phyloP scores from a whole-genome alignment of 352 stramenopile species.

The Phytophthora pluvialis region DNA sequence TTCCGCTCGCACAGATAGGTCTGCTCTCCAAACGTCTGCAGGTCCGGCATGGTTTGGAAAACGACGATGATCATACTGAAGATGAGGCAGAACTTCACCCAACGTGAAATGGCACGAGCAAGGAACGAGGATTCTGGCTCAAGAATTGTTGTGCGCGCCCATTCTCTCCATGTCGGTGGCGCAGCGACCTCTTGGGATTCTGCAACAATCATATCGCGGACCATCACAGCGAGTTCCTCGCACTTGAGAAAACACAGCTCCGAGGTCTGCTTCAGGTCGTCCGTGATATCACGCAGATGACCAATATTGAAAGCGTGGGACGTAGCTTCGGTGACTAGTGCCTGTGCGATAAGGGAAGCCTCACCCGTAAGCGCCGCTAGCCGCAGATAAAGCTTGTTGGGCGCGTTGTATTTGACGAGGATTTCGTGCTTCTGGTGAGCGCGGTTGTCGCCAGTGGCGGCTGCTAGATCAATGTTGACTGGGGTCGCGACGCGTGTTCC shows the following conservation, averaged over 20 bases:
- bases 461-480: conserved; percentile 35
- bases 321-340: conserved; percentile 50
- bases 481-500: conserved; percentile 27
- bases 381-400: conserved; percentile 69
- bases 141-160: conserved; percentile 45
- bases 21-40: conserved; percentile 72
- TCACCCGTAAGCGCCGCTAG: conserved; percentile 70
- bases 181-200: conserved; percentile 47
- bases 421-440: conserved; percentile 75
- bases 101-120: conserved; percentile 51
- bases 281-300: conserved; percentile 54
- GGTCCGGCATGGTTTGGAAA: conserved; percentile 80
- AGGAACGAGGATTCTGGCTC: conserved; percentile 54
- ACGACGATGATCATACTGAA: conserved; percentile 81
- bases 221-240: conserved; percentile 60
- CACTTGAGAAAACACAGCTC: conserved; percentile 57
- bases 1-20: conserved; percentile 67
- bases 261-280: conserved; percentile 62
- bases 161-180: conserved; percentile 41
- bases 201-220: conserved; percentile 69
- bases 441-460: conserved; percentile 33
- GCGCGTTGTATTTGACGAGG: conserved; percentile 80
- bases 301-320: conserved; percentile 45
- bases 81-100: conserved; percentile 71
- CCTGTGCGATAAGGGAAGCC: conserved; percentile 71